A percentile compares a stretch with the other conserved stretches of the same genome.
Conservation (phyloP, 2,329 filamentous ascomycete genomes). For the Clarireedia sp. region DNA sequence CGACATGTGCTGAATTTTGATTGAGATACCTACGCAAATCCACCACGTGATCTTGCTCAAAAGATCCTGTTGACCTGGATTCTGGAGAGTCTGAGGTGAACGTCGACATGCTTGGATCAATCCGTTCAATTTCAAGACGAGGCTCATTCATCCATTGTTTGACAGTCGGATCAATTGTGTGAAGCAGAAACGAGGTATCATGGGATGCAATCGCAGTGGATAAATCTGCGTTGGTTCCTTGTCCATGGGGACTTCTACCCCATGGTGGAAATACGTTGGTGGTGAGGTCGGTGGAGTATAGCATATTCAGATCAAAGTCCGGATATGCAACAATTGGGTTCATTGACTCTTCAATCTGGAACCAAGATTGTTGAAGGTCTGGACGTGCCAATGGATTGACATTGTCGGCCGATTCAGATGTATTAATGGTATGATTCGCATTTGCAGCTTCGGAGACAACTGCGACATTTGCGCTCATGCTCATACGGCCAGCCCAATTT, state of each 20-base stretch:
- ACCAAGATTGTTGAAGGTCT: background rate
- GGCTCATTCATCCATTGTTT: background rate
- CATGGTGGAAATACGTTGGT: background rate
- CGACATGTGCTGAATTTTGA: background rate
- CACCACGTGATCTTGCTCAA: background rate
- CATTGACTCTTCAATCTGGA: background rate
- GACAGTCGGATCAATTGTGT: background rate
- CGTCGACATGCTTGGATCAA: background rate
- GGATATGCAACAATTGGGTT: background rate
- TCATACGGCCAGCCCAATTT: background rate
- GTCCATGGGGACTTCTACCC: background rate
- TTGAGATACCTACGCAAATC: background rate
- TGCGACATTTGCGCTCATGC: background rate
- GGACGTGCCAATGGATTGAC: background rate
- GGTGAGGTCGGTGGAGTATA: background rate
- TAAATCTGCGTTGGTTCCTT: background rate
- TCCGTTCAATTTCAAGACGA: background rate
- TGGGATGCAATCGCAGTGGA: background rate
- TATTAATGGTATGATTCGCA: background rate
- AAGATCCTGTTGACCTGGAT: background rate
- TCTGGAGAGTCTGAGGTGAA: background rate
- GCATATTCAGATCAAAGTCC: background rate
- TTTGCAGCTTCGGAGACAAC: background rate
- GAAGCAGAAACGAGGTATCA: background rate
- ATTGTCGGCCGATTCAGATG: background rate